phyloP scores from a whole-genome alignment of 441 rosid genomes.

The Brassica hybrid region DNA sequence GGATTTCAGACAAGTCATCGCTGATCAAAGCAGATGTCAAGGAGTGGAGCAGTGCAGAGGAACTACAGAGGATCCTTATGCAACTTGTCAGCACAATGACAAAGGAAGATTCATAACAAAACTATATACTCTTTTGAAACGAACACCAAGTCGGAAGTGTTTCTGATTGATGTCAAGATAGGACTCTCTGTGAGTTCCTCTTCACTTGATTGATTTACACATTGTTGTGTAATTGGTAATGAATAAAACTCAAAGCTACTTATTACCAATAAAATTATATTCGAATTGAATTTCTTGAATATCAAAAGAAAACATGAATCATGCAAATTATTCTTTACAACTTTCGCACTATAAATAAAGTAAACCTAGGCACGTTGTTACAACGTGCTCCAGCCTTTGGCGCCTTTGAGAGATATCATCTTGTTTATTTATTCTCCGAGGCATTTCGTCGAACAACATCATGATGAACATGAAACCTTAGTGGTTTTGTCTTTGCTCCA shows the following conservation, averaged over 20 bases:
- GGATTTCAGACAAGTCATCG: constrained; percentile 44
- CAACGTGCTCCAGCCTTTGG: background rate
- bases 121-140: background rate
- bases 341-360: background rate
- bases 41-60: constrained; percentile 74
- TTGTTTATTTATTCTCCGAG: background rate
- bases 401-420: constrained; percentile 2
- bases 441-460: constrained; percentile 39
- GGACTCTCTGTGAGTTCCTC: constrained; percentile 5
- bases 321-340: background rate
- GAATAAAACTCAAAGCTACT: constrained; percentile 12
- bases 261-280: background rate
- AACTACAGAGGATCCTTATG: constrained; percentile 56
- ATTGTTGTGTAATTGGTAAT: constrained; percentile 13
- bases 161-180: background rate
- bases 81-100: constrained; percentile 49
- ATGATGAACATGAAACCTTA: background rate
- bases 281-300: background rate
- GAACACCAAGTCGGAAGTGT: background rate
- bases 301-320: background rate
- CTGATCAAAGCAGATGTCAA: constrained; percentile 75
- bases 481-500: background rate
- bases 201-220: constrained; percentile 1
- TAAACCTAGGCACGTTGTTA: background rate
- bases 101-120: constrained; percentile 25